Base-by-base conservation (phyloP, 2,329 filamentous ascomycete genomes). In the Teratosphaeria gauchensis region DNA sequence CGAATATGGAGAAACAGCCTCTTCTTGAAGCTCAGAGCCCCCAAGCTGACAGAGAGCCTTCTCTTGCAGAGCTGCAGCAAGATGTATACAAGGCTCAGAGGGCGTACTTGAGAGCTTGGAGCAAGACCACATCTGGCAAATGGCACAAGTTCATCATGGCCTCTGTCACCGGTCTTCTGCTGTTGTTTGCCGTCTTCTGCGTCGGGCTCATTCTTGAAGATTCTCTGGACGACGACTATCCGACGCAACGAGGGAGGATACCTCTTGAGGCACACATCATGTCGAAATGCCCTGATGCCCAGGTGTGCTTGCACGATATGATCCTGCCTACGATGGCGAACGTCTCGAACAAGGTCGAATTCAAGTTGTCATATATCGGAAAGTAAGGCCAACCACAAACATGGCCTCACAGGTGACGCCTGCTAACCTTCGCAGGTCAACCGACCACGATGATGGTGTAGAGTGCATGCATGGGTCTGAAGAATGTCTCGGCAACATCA, bases 221-320 rank as follows among this genome's bases (percentile, higher is more conserved):
- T 51, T 58, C 66, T n/a, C 62, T 67, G 35, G 59, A 57, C 54
- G 67, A 69, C 19, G 65, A 68, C 33, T 66, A 68, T 6, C 53
- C 55, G 16, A 54, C 57, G 2, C 63, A 61, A 53, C 53, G 59
- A 4, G 60, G 64, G 51, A 77, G 71, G 59, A 87, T 97, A 4
- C 88, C 90, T 3, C 76, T 99, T 1, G 94, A 99, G 73, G 89
- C 90, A 58, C 92, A 97, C 73, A 94, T 97, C 67, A 99, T 97
- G 87, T 73, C 61, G 76, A 96, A 51, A 80, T 99, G 94, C 69
- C 92, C 92, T 0, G 94, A 99, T 74, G 91, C 94, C 1, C 82
- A 81, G 72, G 87, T 90, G 70, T 96, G 92, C 69, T 78, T 99
- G 21, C 83, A 84, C 62, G 78, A 91, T 60, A 76, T 99, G 66